phyloP scores from a whole-genome alignment of 2,329 filamentous ascomycete genomes.

The Thermoascus crustaceus region DNA sequence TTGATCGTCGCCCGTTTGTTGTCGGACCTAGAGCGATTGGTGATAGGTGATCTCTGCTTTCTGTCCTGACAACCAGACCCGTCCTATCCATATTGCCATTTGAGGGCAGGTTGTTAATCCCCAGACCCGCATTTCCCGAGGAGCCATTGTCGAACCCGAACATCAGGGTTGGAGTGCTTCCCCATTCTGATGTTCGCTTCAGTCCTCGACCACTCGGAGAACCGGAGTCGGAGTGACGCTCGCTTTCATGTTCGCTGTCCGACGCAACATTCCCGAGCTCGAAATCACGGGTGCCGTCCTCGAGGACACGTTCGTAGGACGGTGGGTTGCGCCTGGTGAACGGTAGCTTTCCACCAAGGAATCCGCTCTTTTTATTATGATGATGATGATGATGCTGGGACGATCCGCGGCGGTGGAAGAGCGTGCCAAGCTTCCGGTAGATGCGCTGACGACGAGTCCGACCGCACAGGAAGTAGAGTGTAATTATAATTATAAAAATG shows the following conservation, averaged over 20 bases:
- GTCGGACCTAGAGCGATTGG: conserved; percentile 45
- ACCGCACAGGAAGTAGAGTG: conserved; percentile 67
- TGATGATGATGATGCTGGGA: conserved; percentile 24
- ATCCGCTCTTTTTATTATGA: conserved; percentile 43
- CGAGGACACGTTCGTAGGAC: conserved; percentile 75
- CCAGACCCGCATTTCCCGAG: conserved; percentile 29
- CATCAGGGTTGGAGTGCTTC: conserved; percentile 26
- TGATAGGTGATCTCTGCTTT: conserved; percentile 72
- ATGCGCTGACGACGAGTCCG: conserved; percentile 63
- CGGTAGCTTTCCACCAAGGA: conserved; percentile 52
- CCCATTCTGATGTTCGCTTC: conserved; percentile 26
- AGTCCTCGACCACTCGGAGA: conserved; percentile 52
- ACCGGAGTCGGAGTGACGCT: conserved; percentile 51
- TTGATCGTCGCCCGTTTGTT: conserved; percentile 36
- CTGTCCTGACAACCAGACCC: conserved; percentile 71
- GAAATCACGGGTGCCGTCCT: conserved; percentile 68
- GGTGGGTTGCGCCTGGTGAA: conserved; percentile 29
- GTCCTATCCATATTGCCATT: conserved; percentile 49
- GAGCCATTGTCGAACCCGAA: conserved; percentile 34
- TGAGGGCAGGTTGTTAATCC: conserved; percentile 26
- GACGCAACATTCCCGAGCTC: conserved; percentile 63
- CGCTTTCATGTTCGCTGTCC: conserved; percentile 49
- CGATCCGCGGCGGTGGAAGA: conserved; percentile 24
- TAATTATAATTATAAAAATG: conserved; percentile 60
- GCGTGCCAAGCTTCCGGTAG: conserved; percentile 45